Evolutionary conservation across 2,329 filamentous ascomycete species (phyloP), one percentile per base, ranked within the genome.

Genomic region (Diaporthe batatas): DNA sequence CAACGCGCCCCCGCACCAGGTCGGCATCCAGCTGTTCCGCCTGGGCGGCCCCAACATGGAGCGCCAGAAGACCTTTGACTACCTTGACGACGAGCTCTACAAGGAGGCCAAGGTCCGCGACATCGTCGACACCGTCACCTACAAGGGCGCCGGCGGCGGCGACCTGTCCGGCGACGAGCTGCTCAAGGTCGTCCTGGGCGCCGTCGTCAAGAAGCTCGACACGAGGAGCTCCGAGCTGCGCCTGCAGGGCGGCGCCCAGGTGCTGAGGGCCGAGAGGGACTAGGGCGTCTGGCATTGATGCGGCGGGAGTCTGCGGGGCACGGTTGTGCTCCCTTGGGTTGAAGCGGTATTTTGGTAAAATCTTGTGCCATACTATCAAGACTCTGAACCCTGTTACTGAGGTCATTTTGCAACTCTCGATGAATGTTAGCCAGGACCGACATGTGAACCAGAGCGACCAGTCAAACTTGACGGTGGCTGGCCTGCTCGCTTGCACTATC

Each of bases 1-100:
- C 42, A 68, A 69, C 58, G 68, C 73, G 36, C 74, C 74, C 39
- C 58, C 44, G 21, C 74, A 75, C 64, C 74, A 75, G 73, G 73
- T 75, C 58, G 74, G 74, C 54, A 73, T 75, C 68, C 74, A 75
- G 74, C 71, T 75, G 23, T 75, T 75, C 73, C 73, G 74, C 65
- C 70, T 75, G 49, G 73, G 74, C 42, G 59, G 68, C 29, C 23
- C 57, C 67, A 67, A 68, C 39, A 62, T 65, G 11, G 74, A 73
- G 42, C 65, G 59, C 73, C 68, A 70, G 55, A 69, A 70, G 54
- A 69, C 67, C 18, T 72, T 75, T 29, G 54, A 73, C 42, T 74
- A 75, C 70, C 74, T 75, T 16, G 75, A 75, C 71, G 75, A 75
- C 71, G 73, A 75, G 68, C 74, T 75, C 65, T 65, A 73, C 71